Evolutionary conservation across 129 eudicot species (phyloP), one percentile per base, ranked within the genome.

Genomic region (Smallanthus sonchifolius): DNA sequence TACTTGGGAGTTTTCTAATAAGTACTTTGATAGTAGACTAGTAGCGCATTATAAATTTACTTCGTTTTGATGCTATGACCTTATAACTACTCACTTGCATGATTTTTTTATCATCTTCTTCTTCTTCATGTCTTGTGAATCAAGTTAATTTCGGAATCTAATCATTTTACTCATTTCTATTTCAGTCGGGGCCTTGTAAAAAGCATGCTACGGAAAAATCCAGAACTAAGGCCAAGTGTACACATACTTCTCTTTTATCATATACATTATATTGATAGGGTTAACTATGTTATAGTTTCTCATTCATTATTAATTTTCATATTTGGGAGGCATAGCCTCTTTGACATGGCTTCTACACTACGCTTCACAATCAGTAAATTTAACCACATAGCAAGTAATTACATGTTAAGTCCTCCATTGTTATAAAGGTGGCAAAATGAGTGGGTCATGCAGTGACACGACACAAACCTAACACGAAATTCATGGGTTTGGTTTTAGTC

Each of bases 141-240:
- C 76, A 11, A 34, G 43, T 44, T 56, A 15, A 68, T 73, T 68
- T 36, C 10, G 37, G 20, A 57, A 32, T 71, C 73, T 59, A 54
- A 76, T 61, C 62, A 20, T 44, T 74, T 65, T 69, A 8, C 67
- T 54, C 37, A 1, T 55, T 75, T 48, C 51, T 75, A 32, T 81
- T 81, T 74, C 89, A 93, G 98, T 63, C 95, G 96, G 40, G 89
- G 96, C 52, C 92, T 93, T 13, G 81, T 93, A 78, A 93, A 93
- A 83, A 90, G 92, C 86, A 87, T 92, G 98, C 88, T 92, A 83
- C 80, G 98, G 84, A 92, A 87, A 77, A 92, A 92, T 77, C 98
- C 98, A 13, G 98, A 88, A 83, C 89, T 88, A 40, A 80, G 98
- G 51, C 97, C 98, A 68, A 90, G 91, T 82, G 98, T 93, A 88